Base-by-base conservation (phyloP, 257 asterid genomes). In the Penstemon barbatus region DNA sequence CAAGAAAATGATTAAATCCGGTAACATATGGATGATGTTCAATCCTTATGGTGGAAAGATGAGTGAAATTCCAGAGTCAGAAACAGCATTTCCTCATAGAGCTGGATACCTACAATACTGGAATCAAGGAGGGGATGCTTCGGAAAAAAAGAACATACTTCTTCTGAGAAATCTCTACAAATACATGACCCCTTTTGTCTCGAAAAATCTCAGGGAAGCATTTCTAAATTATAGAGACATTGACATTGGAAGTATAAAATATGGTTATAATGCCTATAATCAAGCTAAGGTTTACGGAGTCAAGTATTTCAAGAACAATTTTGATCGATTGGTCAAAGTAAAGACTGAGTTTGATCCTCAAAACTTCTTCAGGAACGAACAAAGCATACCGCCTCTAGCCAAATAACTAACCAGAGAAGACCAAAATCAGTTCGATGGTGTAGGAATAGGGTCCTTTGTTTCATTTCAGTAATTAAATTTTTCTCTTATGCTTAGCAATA, bases 31-130 rank as follows among this genome's bases (percentile, higher is more conserved):
- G 40, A 10, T 75, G 64, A 54, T 45, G 58, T 66, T 78, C 58
- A 82, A 78, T 25, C 76, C 83, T 0, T 82, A 75, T 39, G 86
- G 83, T 2, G 86, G 86, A 6, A 59, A 48, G 19, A 78, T 78
- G 83, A 52, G 77, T 7, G 74, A 72, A 39, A 78, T 78, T 6
- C 71, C 78, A 6, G 75, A 40, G 5, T 0, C 79, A 0, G 78
- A 38, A 11, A 63, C 61, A 0, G 48, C 86, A 0, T 82, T 75
- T 40, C 86, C 84, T 0, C 83, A 82, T 38, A 55, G 86, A 41
- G 80, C 63, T 1, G 84, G 84, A 1, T 82, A 82, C 49, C 25
- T 54, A 0, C 0, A 15, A 2, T 1, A 0, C 18, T 81, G 86
- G 86, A 10, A 5, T 0, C 75, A 75, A 12, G 11, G 39, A 4